Base-by-base conservation (phyloP, 805 yeast genomes). In the Brettanomyces sp. region DNA sequence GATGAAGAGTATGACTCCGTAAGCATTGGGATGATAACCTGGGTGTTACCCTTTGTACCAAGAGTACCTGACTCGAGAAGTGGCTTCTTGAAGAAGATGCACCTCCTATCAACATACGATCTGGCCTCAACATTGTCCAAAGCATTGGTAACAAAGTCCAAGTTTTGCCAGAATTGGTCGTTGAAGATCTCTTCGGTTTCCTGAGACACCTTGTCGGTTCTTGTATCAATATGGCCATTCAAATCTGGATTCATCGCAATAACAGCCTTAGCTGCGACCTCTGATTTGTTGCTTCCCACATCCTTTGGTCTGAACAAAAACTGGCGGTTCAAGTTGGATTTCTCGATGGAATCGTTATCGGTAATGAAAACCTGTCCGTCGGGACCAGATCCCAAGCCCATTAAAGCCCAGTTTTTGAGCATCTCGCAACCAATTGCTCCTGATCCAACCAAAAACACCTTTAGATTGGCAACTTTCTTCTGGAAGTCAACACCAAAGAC, bases 391-490 rank as follows among this genome's bases (percentile, higher is more conserved):
- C 95, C 98, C 45, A 93, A 69, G 40, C 99, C 99, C 78, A 90
- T 75, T 76, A 93, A 76, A 4, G 99, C 96, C 98, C 98, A 93
- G 61, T 88, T 90, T 68, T 93, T 93, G 58, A 93, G 73, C 90
- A 93, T 91, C 68, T 93, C 99, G 70, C 99, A 93, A 36, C 99
- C 99, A 70, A 93, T 93, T 18, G 99, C 99, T 62, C 99, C 99
- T 1, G 97, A 75, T 40, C 99, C 99, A 37, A 93, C 99, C 53
- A 93, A 71, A 65, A 93, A 91, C 3, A 90, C 88, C 58, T 79
- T 83, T 51, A 85, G 69, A 64, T 90, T 87, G 36, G 86, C 78
- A 47, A 93, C 68, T 39, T 68, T 69, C 57, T 83, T 79, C 60
- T 88, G 91, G 66, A 78, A 87, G 39, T 77, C 78, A 42, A 76